Percentiles rank a stretch among this genome's conserved stretches.
Evolutionary conservation across 2,329 filamentous ascomycete genomes (phyloP).

Genomic region (Sphaerostilbella broomeana): DNA sequence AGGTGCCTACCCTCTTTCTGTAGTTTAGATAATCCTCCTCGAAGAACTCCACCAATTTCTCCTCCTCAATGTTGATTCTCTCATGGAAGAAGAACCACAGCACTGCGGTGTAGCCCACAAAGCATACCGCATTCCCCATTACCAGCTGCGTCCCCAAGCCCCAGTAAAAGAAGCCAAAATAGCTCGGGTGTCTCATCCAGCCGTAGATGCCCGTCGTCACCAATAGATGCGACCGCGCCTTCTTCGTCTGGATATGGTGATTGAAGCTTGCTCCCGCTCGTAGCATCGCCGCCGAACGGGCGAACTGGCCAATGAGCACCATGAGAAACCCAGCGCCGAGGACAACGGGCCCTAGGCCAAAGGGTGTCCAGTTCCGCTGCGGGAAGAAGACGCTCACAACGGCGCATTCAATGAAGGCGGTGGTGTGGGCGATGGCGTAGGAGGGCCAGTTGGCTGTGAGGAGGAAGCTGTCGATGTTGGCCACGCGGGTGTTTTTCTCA

Average conservation of each 20-base stretch:
- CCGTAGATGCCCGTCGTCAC: conserved; percentile 78
- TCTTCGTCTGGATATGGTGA: conserved; percentile 70
- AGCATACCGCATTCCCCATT: conserved; percentile 76
- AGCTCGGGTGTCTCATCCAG: conserved; percentile 75
- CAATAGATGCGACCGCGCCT: conserved; percentile 64
- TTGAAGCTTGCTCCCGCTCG: conserved; percentile 90
- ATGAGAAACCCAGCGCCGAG: conserved; percentile 55
- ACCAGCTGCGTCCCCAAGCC: conserved; percentile 88
- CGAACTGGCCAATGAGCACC: conserved; percentile 63
- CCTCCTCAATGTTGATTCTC: conserved; percentile 74
- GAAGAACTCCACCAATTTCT: conserved; percentile 73
- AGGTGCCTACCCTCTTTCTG: conserved; percentile 61
- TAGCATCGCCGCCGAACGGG: conserved; percentile 78
- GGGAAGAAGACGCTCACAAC: conserved; percentile 54
- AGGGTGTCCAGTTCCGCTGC: conserved; percentile 37
- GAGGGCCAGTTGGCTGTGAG: conserved; percentile 76
- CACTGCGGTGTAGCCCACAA: conserved; percentile 64
- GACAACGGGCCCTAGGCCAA: conserved; percentile 35
- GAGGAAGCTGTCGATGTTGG: conserved; percentile 70
- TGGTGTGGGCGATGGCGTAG: conserved; percentile 75
- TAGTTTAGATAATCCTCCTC: conserved; percentile 74
- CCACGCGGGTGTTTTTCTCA: conserved; percentile 68
- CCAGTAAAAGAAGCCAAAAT: conserved; percentile 99
- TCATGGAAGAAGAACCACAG: conserved; percentile 79
- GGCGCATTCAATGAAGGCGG: conserved; percentile 67